A percentile compares a stretch with the other conserved stretches of the same genome.
Evolutionary conservation across 768 basidiomycete genomes (phyloP).

Genomic region (Kwoniella sp.): DNA sequence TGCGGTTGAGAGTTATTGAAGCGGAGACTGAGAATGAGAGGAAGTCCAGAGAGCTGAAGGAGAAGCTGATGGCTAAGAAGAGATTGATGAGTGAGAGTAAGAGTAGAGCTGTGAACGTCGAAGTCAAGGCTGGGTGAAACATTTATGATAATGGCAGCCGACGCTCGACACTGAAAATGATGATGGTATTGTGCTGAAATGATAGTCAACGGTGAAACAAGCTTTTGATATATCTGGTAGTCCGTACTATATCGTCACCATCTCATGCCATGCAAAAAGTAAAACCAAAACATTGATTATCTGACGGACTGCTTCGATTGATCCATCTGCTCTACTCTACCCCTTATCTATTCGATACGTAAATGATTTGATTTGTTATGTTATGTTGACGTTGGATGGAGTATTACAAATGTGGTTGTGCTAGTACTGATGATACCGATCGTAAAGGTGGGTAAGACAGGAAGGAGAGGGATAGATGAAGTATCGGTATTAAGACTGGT

Average conservation of each 20-base stretch:
- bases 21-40: slow-evolving; percentile 47
- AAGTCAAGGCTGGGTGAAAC: background rate
- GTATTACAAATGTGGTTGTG: slow-evolving; percentile 2
- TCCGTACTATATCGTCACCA: background rate
- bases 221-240: background rate
- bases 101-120: background rate
- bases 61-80: slow-evolving; percentile 39
- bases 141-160: too few species aligned
- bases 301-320: too few species aligned
- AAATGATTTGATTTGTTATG: background rate
- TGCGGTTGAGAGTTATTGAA: slow-evolving; percentile 46
- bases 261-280: slow-evolving; percentile 6
- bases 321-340: background rate
- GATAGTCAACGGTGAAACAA: background rate
- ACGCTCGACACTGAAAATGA: too few species aligned
- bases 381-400: background rate
- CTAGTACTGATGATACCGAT: too few species aligned
- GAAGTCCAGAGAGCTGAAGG: slow-evolving; percentile 41
- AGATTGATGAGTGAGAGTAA: slow-evolving; percentile 2
- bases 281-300: background rate
- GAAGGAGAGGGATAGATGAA: too few species aligned
- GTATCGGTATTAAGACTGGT: too few species aligned
- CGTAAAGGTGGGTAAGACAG: too few species aligned
- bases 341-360: background rate
- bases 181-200: too few species aligned